phyloP scores from a whole-genome alignment of 805 yeast species.

The Starmerella kuoi region DNA sequence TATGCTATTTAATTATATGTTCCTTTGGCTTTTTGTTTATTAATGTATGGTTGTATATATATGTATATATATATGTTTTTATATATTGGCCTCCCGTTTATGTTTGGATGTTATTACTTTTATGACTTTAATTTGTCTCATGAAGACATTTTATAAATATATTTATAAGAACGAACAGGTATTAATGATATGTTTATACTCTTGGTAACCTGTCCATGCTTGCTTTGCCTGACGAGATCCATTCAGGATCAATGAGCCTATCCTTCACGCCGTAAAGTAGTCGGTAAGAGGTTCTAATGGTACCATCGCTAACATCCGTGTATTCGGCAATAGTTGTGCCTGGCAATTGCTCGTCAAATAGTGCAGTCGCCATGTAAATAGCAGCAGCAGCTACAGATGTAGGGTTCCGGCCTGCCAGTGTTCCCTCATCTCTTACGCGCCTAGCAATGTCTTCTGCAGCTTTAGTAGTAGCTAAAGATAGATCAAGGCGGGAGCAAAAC shows the following conservation, averaged over 20 bases:
- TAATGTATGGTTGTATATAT: too few species aligned
- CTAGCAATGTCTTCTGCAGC: conserved; percentile 90
- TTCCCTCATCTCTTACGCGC: conserved; percentile 80
- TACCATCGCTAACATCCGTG: conserved; percentile 94
- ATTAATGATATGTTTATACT: too few species aligned
- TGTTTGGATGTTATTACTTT: too few species aligned
- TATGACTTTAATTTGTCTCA: too few species aligned
- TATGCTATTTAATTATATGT: too few species aligned
- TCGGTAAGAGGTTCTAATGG: conserved; percentile 84
- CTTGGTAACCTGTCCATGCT: conserved; percentile 37
- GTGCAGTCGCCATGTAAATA: conserved; percentile 81
- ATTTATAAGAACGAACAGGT: too few species aligned
- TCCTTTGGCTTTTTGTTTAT: too few species aligned
- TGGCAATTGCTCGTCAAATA: conserved; percentile 66
- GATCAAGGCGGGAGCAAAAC: conserved; percentile 89
- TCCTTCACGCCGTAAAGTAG: conserved; percentile 63
- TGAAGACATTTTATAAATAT: too few species aligned
- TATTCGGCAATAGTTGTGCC: conserved; percentile 79
- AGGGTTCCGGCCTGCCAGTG: conserved; percentile 91
- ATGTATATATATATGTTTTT: too few species aligned
- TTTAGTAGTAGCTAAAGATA: conserved; percentile 69
- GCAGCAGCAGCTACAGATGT: conserved; percentile 96
- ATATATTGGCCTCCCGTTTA: too few species aligned
- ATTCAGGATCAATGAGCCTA: conserved; percentile 58
- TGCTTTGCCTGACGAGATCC: conserved; percentile 61